phyloP scores from a whole-genome alignment of 176 grass and related monocot genomes.

The Triticum aestivum region IWGSC_CS_RefSeq_v2.1 NC_057801.1:501929240-501929739 shows the following conservation, averaged over 20 bases:
- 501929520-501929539: conserved; percentile 79
- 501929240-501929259: background rate
- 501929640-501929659: conserved; percentile 1
- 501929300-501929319: background rate
- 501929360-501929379: background rate
- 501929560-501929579: conserved; percentile 67
- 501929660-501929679: background rate
- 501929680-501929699: background rate
- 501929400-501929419: background rate
- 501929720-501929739: background rate
- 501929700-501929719: background rate
- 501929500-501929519: conserved; percentile 54
- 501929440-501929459: conserved; percentile 15
- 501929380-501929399: background rate
- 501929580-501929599: conserved; percentile 79
- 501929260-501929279: conserved; percentile 14
- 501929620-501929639: conserved; percentile 22
- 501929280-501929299: background rate
- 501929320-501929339: background rate
- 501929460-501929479: background rate
- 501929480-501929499: conserved; percentile 20
- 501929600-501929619: conserved; percentile 14
- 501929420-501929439: background rate
- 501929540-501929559: conserved; percentile 70
- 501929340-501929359: background rate